Base-by-base conservation (phyloP, 805 yeast genomes). In the Lipomyces kockii region DNA sequence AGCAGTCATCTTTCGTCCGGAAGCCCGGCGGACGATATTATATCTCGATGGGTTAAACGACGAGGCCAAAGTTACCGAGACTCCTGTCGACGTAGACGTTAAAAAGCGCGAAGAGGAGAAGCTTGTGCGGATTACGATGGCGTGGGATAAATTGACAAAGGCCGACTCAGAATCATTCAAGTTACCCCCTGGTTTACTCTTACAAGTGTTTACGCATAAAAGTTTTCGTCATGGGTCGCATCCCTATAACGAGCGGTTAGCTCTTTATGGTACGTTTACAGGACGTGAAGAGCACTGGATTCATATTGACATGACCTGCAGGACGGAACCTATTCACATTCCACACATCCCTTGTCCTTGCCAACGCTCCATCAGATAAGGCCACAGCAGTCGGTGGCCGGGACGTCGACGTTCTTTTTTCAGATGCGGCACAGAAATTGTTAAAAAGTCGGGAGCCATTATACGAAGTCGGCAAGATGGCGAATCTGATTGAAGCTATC, bases 151-250 rank as follows among this genome's bases (percentile, higher is more conserved):
- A 20, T 29, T 69, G 32, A 66, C 67, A 1, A 62, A 64, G 58
- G 64, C 52, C 9, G 61, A 63, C 25, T 27, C 65, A 35, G 81
- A 80, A 27, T 81, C 84, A 68, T 87, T 82, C 74, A 71, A 81
- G 54, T 80, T 93, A 54, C 82, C 89, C 3, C 89, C 91, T 74
- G 83, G 83, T 6, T 72, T 89, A 66, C 79, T 89, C 27, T 81
- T 92, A 69, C 98, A 94, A 80, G 87, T 91, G 53, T 81, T 93
- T 74, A 93, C 98, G 5, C 98, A 94, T 80, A 94, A 94, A 80
- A 91, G 97, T 27, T 94, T 92, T 82, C 97, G 96, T 4, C 96
- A 91, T 79, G 98, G 97, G 9, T 82, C 85, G 70, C 87, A 88
- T 74, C 97, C 98, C 7, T 91, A 90, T 80, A 94, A 93, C 80